Percentiles rank a stretch among this genome's conserved stretches.
phyloP scores from a whole-genome alignment of 768 basidiomycete genomes.

The Lentinula lateritia region DNA sequence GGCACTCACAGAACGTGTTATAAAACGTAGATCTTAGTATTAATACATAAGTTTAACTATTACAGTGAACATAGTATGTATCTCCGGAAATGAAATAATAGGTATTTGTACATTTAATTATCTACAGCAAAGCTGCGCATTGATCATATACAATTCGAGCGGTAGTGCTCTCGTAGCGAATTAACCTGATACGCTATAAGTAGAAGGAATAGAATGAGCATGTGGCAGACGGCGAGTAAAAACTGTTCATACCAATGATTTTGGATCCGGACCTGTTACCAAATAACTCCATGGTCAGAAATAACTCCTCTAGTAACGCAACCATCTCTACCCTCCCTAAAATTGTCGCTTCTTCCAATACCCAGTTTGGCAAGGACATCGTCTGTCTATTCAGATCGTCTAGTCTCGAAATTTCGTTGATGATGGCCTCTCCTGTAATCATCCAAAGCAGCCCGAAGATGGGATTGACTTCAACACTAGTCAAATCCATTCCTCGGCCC shows the following conservation, averaged over 20 bases:
- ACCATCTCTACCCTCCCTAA: not conserved
- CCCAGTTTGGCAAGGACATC: not conserved
- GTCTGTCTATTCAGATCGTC: not conserved
- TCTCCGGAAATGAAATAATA: not conserved
- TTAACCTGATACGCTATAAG: not conserved
- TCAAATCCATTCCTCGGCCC: not conserved
- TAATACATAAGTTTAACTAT: not conserved
- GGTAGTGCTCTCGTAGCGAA: not conserved
- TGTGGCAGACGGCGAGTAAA: not conserved
- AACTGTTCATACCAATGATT: not conserved
- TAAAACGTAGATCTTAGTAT: slow-evolving; percentile 39
- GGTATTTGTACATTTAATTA: not conserved
- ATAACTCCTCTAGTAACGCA: slow-evolving; percentile 1
- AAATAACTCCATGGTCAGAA: not conserved
- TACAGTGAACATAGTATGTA: not conserved
- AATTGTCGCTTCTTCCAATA: not conserved
- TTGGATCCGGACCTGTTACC: not conserved
- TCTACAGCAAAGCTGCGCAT: not conserved
- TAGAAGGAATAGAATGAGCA: not conserved
- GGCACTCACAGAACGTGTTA: slow-evolving; percentile 69
- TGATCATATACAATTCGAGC: not conserved
- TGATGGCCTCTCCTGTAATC: not conserved
- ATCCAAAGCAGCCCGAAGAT: slow-evolving; percentile 7
- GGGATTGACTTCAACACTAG: slow-evolving; percentile 5
- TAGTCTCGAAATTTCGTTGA: not conserved